Evolutionary conservation across 805 yeast species (phyloP), one percentile per base, ranked within the genome.

Genomic region (Cyberlindnera maclurae): DNA sequence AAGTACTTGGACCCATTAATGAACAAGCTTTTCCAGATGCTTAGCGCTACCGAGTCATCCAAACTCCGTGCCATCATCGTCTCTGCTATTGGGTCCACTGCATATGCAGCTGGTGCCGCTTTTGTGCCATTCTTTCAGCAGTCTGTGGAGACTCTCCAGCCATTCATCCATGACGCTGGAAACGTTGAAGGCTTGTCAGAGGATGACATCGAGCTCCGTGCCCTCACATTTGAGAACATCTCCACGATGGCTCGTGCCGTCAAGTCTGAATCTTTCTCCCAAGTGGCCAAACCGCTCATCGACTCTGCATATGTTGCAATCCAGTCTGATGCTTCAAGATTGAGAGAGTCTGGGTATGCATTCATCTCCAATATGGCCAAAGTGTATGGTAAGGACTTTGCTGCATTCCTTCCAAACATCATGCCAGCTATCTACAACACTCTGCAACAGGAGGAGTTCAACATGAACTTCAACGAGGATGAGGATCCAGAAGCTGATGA

Each of bases 191-290:
- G 88, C 49, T 68, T 85, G 71, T 69, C 82, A 45, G 96, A 87
- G 52, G 94, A 85, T 45, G 95, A 88, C 55, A 79, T 86, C 48
- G 96, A 88, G 65, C 76, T 93, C 54, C 78, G 94, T 62, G 96
- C 96, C 27, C 73, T 79, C 59, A 86, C 97, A 38, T 81, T 93
- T 50, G 99, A 93, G 68, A 83, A 93, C 56, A 76, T 93, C 49
- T 84, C 96, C 33, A 82, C 96, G 12, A 80, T 93, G 83, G 97
- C 95, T 40, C 77, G 89, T 62, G 97, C 99, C 40, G 97, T 93
- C 43, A 96, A 97, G 46, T 82, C 93, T 39, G 90, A 82, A 52
- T 70, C 87, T 0, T 93, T 93, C 66, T 76, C 85, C 31, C 77
- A 83, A 33, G 87, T 75, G 59, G 96, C 96, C 37, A 79, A 80